These are phyloP conservation scores for Paraurostyla sp. DNA, from an alignment of 73 alveolate genomes.

Conservation along the genomic window DNA sequence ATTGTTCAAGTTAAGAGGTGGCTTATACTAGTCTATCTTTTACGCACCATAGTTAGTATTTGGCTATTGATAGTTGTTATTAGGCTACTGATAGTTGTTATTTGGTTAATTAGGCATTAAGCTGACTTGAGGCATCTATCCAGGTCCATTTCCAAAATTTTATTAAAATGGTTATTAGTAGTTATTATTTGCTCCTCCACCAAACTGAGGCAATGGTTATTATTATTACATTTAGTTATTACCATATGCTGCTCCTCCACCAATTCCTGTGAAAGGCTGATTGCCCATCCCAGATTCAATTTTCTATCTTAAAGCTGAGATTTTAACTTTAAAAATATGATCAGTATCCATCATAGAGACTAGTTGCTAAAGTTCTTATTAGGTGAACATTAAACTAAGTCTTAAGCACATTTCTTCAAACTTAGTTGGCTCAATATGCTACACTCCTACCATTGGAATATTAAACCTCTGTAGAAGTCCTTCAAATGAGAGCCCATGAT, in stretches of 20 bases:
- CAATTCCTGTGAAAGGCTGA: neutral
- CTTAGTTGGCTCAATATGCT: neutral
- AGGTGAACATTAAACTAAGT: neutral
- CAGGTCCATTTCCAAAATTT: too few relatives aligned
- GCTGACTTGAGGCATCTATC: too few relatives aligned
- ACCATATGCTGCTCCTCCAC: too few relatives aligned
- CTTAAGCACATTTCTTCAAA: conserved; percentile 19
- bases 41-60: neutral
- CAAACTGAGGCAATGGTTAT: too few relatives aligned
- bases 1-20: neutral
- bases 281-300: neutral
- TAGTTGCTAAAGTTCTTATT: neutral
- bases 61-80: too few relatives aligned
- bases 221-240: neutral
- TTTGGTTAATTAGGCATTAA: too few relatives aligned
- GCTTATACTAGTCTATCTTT: neutral
- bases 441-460: neutral
- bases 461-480: neutral
- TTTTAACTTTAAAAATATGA: neutral
- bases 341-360: neutral
- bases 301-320: neutral
- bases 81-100: too few relatives aligned
- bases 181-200: too few relatives aligned
- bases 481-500: neutral
- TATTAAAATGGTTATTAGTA: too few relatives aligned